A percentile compares a stretch with the other conserved stretches of the same genome.
Evolutionary conservation across 2,329 filamentous ascomycete genomes (phyloP).

Genomic region (Colletotrichum echinochloae): DNA sequence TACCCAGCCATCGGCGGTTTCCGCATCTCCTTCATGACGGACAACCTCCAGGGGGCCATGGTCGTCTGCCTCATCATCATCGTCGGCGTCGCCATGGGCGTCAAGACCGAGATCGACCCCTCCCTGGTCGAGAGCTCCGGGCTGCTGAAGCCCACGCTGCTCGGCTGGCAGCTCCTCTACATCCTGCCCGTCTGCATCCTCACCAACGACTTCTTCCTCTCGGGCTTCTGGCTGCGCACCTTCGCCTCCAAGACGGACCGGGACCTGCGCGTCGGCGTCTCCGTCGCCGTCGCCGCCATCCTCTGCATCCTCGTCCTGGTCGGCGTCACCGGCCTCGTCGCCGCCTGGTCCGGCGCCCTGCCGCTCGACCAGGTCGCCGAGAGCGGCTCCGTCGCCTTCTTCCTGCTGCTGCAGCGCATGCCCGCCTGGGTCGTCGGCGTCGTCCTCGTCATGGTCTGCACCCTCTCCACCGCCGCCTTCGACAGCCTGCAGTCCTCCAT

Average conservation of each 20-base stretch:
- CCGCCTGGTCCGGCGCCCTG: slow-evolving; percentile 81
- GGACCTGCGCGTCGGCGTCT: slow-evolving; percentile 80
- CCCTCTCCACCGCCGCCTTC: slow-evolving; percentile 81
- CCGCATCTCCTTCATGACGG: slow-evolving; percentile 85
- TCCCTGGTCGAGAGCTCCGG: slow-evolving; percentile 76
- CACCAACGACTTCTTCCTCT: slow-evolving; percentile 90
- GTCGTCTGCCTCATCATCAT: slow-evolving; percentile 80
- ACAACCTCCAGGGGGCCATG: slow-evolving; percentile 85
- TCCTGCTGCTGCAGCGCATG: slow-evolving; percentile 77
- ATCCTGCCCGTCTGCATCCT: slow-evolving; percentile 84
- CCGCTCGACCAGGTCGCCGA: slow-evolving; percentile 69
- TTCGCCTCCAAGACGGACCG: slow-evolving; percentile 84
- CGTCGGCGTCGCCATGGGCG: slow-evolving; percentile 81
- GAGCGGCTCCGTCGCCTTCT: slow-evolving; percentile 78
- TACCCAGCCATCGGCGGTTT: slow-evolving; percentile 85
- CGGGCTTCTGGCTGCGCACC: slow-evolving; percentile 85
- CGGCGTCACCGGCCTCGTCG: slow-evolving; percentile 78
- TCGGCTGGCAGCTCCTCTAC: slow-evolving; percentile 89
- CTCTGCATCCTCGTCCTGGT: slow-evolving; percentile 79
- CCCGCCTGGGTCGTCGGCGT: slow-evolving; percentile 86
- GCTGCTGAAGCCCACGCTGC: slow-evolving; percentile 74
- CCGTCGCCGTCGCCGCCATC: slow-evolving; percentile 73
- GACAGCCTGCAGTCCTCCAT: slow-evolving; percentile 86
- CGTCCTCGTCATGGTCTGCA: slow-evolving; percentile 83
- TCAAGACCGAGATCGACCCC: slow-evolving; percentile 77